A percentile compares a stretch with the other conserved stretches of the same genome.
Conservation (phyloP, 768 basidiomycete genomes). For the Mycena chlorophos region DNA sequence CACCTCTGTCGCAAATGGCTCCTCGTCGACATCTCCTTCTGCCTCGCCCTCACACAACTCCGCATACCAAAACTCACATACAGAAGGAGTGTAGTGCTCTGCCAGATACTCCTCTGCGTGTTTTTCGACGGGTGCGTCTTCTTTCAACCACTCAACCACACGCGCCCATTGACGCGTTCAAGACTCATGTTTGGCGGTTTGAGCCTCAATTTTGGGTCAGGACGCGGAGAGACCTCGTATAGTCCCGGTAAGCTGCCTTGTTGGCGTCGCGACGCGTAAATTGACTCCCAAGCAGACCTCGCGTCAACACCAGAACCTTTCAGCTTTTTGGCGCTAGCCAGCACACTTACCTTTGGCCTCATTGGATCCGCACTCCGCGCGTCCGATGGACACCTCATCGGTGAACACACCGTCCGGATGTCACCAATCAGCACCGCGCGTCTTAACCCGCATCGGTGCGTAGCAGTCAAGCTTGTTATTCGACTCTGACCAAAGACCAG, state of each 20-base stretch:
- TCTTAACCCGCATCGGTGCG: constrained; percentile 69
- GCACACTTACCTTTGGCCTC: constrained; percentile 52
- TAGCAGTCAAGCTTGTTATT: neutral
- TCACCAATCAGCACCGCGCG: constrained; percentile 93
- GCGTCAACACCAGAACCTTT: constrained; percentile 45
- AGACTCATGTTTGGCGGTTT: constrained; percentile 68
- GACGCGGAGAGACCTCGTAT: constrained; percentile 7
- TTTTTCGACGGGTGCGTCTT: constrained; percentile 52
- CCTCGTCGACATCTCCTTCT: constrained; percentile 65
- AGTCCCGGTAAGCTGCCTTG: constrained; percentile 33
- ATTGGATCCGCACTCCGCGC: constrained; percentile 41
- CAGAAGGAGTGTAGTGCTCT: constrained; percentile 56
- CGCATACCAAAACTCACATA: constrained; percentile 77
- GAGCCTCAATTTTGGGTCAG: constrained; percentile 49
- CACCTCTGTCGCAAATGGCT: constrained; percentile 67
- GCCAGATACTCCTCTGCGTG: constrained; percentile 63
- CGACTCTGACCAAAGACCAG: constrained; percentile 4
- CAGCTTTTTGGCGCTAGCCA: constrained; percentile 49
- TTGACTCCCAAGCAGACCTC: constrained; percentile 36
- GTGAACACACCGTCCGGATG: constrained; percentile 90
- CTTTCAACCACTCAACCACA: neutral
- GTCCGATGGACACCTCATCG: constrained; percentile 65
- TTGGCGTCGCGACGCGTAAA: constrained; percentile 1
- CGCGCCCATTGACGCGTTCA: neutral
- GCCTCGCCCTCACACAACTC: constrained; percentile 55